phyloP scores from a whole-genome alignment of 164 flowering plant species.

The Paratinospora sagittata region DNA sequence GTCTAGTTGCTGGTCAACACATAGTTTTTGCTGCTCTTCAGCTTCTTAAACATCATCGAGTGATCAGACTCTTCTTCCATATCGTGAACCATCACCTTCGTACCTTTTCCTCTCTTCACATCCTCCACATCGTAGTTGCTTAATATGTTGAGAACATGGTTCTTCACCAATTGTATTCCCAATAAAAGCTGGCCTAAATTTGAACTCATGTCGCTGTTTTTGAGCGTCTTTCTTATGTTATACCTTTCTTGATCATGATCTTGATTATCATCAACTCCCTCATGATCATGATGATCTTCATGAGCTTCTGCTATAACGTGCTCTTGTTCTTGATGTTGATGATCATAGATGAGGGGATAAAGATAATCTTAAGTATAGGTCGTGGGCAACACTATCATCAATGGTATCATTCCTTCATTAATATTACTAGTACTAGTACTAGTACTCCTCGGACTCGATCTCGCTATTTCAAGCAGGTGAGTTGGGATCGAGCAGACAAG shows the following conservation, averaged over 20 bases:
- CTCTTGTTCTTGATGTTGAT: neutral
- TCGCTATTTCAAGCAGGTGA: too few relatives aligned
- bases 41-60: neutral
- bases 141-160: neutral
- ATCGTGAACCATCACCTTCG: neutral
- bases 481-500: too few relatives aligned
- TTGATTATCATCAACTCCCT: neutral
- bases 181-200: neutral
- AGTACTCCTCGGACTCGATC: too few relatives aligned
- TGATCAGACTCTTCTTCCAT: neutral
- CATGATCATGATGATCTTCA: too few relatives aligned
- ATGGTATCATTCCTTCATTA: too few relatives aligned
- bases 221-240: neutral
- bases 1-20: neutral
- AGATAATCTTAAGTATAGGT: too few relatives aligned
- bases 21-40: neutral
- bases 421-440: too few relatives aligned
- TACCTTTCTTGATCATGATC: neutral
- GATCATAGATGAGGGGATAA: too few relatives aligned
- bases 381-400: too few relatives aligned
- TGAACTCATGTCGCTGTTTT: neutral
- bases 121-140: neutral
- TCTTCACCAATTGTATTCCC: neutral
- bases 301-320: neutral
- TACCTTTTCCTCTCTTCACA: neutral